Conservation (phyloP, 2,329 filamentous ascomycete species). For the Xylariaceae sp. region DNA sequence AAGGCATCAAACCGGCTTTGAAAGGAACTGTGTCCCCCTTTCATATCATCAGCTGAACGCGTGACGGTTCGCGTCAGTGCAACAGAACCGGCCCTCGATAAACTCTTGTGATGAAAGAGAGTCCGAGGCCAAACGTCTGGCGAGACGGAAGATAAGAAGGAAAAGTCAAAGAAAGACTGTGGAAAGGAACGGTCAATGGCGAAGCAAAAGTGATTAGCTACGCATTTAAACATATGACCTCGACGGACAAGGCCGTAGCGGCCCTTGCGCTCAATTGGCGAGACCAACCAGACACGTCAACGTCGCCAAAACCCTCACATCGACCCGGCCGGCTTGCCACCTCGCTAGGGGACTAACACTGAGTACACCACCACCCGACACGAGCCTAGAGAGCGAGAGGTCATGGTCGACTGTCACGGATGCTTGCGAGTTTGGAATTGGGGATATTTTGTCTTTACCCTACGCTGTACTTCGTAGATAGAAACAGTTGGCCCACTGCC, state of each 20-base stretch:
- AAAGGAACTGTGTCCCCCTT: no score
- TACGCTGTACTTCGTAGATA: no score
- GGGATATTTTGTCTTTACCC: neutral
- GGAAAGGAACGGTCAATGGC: neutral
- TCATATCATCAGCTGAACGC: no score
- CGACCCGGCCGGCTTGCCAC: neutral
- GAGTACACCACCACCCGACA: neutral
- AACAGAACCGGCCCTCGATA: neutral
- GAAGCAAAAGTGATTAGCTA: neutral
- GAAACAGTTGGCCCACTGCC: neutral
- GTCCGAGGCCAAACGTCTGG: neutral
- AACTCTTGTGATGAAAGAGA: neutral
- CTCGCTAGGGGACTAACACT: neutral
- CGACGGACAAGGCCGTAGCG: neutral
- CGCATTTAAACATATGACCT: neutral
- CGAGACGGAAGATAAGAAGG: neutral
- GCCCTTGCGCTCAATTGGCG: neutral
- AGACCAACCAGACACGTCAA: neutral
- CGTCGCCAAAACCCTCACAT: neutral
- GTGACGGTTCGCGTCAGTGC: neutral
- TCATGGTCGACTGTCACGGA: neutral
- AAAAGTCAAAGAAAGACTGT: neutral
- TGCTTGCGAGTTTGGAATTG: neutral
- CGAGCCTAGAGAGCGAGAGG: neutral
- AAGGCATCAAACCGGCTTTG: no score